Evolutionary conservation across 2,329 filamentous ascomycete species (phyloP).

Genomic region (Phymatotrichopsis omnivora): DNA sequence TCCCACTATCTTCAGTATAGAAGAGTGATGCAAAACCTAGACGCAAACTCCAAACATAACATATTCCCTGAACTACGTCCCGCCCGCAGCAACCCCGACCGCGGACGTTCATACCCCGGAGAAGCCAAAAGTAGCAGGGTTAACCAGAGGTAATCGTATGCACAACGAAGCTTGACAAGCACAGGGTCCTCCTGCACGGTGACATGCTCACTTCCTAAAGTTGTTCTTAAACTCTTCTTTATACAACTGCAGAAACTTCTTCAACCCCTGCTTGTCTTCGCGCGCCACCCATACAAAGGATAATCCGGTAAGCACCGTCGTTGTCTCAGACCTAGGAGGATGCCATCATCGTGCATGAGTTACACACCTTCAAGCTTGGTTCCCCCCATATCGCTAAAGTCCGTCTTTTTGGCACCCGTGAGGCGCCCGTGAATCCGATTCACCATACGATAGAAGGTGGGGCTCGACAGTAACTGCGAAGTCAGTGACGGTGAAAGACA

Average conservation of each 20-base stretch:
- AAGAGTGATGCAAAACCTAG: no score
- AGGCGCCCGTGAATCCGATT: conserved; percentile 39
- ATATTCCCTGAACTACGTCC: no score
- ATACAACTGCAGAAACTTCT: conserved; percentile 42
- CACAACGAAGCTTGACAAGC: neutral
- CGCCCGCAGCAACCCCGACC: no score
- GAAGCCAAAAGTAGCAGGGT: no score
- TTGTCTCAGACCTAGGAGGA: no score
- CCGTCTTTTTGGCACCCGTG: conserved; percentile 37
- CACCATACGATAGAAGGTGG: conserved; percentile 46
- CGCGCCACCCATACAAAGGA: conserved; percentile 10
- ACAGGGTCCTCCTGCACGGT: no score
- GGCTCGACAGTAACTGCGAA: conserved; percentile 44
- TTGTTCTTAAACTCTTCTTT: conserved; percentile 45
- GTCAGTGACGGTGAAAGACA: conserved; percentile 9
- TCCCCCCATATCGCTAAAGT: conserved; percentile 42
- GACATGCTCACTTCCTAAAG: conserved; percentile 34
- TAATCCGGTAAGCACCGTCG: no score
- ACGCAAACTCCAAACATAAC: no score
- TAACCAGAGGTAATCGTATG: no score
- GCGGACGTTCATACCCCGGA: no score
- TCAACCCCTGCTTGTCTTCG: conserved; percentile 11
- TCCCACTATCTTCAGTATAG: no score
- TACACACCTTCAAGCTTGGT: conserved; percentile 41
- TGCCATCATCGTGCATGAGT: no score